Evolutionary conservation across 257 asterid genomes (phyloP).

Genomic region (Solanum pinnatisectum): DNA sequence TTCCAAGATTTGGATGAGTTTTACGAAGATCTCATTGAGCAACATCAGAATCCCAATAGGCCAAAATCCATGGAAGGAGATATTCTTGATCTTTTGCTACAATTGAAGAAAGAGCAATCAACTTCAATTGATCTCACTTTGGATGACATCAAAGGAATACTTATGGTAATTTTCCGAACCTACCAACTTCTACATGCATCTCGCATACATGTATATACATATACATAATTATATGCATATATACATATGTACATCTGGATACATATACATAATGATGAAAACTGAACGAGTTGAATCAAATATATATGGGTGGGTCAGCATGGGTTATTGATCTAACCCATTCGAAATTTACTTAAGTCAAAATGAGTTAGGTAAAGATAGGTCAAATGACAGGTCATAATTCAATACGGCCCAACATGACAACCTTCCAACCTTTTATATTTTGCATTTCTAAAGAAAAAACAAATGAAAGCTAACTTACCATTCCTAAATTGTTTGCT

Average conservation of each 20-base stretch:
- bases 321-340: too few species aligned
- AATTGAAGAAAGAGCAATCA: not conserved
- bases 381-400: not conserved
- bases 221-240: not conserved
- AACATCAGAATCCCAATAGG: not conserved
- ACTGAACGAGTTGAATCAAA: too few species aligned
- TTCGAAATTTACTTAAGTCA: too few species aligned
- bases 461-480: too few species aligned
- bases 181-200: not conserved
- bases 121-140: not conserved
- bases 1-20: not conserved
- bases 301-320: too few species aligned
- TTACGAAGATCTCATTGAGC: not conserved
- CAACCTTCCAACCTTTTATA: too few species aligned
- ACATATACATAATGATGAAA: too few species aligned
- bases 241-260: not conserved
- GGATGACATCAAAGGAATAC: not conserved
- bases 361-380: too few species aligned
- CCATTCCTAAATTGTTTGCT: not conserved
- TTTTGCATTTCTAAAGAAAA: not conserved
- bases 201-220: not conserved
- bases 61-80: not conserved
- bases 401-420: not conserved
- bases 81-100: not conserved
- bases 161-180: not conserved